Evolutionary conservation across 129 eudicot species (phyloP).

Genomic region (Gnaphalium uliginosum): DNA sequence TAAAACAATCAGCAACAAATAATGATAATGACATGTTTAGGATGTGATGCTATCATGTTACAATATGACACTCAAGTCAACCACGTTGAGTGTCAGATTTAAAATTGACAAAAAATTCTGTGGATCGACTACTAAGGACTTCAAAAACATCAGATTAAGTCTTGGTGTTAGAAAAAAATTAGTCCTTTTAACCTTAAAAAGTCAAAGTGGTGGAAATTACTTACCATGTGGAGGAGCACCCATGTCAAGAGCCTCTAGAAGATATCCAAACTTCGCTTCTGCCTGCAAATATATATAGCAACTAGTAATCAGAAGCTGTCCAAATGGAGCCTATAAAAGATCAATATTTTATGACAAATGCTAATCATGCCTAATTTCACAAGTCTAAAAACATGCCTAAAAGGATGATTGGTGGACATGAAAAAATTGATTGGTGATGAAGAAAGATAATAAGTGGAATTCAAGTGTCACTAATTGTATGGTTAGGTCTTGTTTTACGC

Average conservation of each 20-base stretch:
- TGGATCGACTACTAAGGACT: not conserved
- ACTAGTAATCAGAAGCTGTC: not conserved
- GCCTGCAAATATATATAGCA: conserved; percentile 54
- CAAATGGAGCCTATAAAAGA: not conserved
- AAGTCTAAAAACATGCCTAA: no score
- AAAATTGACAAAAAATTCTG: not conserved
- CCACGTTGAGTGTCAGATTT: not conserved
- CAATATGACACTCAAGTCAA: conserved; percentile 13
- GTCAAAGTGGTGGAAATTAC: conserved; percentile 1
- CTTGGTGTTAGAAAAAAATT: not conserved
- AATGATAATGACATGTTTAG: no score
- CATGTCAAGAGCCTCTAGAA: conserved; percentile 94
- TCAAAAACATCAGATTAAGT: not conserved
- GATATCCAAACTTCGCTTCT: conserved; percentile 95
- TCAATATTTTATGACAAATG: no score
- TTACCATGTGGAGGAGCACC: conserved; percentile 99
- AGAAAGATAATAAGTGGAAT: no score
- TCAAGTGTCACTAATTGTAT: no score
- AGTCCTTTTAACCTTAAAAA: conserved; percentile 2
- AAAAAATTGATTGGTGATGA: no score
- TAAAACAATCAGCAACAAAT: no score
- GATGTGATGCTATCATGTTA: not conserved
- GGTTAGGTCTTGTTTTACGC: no score
- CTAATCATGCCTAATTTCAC: no score
- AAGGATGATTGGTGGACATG: no score